Base-by-base conservation (phyloP, 1,139 yeast species). In the Hemisphaericaspora xylanilytica region DNA sequence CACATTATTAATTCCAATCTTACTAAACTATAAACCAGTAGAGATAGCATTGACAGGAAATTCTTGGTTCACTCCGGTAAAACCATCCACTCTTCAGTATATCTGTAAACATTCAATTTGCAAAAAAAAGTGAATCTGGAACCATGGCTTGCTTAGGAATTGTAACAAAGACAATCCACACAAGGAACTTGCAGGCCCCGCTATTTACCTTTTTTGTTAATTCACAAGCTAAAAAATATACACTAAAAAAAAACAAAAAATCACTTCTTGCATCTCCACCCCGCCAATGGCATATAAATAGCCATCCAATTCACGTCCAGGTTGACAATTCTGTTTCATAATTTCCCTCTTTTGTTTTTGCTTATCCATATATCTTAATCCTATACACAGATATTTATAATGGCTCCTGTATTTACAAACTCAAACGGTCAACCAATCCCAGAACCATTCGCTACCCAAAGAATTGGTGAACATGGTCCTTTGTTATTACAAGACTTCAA, bases 401-500 rank as follows among this genome's bases (percentile, higher is more conserved):
- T 57, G 62, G 63, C 75, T 48, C 73, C 75, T 39, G 63, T 68
- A 36, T 78, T 71, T 68, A 75, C 94, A 12, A 81, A 85, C 50
- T 77, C 89, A 46, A 80, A 80, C 56, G 95, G 95, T 41, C 73
- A 79, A 53, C 94, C 94, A 35, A 77, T 80, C 39, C 70, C 75
- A 41, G 77, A 75, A 50, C 73, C 89, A 32, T 80, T 79, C 55
- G 90, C 89, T 39, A 75, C 92, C 26, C 87, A 82, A 63, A 73
- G 90, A 62, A 63, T 85, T 35, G 86, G 88, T 48, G 71, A 82
- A 44, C 79, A 76, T 49, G 90, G 95, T 46, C 90, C 95, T 24
- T 67, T 85, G 51, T 70, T 85, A 44, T 61, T 86, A 51, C 95
- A 86, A 63, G 95, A 86, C 60, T 80, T 80, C 65, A 85, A 83